Evolutionary conservation across 1,139 yeast species (phyloP).

Genomic region (Debaryomyces sp.): DNA sequence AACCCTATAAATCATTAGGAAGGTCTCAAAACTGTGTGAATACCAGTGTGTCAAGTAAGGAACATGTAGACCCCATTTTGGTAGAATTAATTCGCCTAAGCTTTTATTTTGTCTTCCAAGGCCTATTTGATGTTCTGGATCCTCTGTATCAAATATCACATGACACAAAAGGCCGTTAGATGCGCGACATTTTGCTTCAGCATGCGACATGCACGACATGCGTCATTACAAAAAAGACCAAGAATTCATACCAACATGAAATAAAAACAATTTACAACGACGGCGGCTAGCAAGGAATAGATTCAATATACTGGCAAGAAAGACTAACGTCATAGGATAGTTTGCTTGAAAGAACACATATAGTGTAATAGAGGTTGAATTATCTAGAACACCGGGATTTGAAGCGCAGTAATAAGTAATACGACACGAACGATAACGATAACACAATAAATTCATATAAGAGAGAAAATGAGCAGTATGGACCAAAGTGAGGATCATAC

Average conservation of each 20-base stretch:
- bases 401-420: background rate
- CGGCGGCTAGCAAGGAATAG: background rate
- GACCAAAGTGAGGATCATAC: conserved; percentile 1
- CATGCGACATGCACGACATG: background rate
- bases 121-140: background rate
- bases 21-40: background rate
- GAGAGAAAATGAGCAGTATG: background rate
- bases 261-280: background rate
- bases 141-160: background rate
- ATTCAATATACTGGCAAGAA: background rate
- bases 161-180: background rate
- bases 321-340: background rate
- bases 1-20: background rate
- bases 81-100: background rate
- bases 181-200: background rate
- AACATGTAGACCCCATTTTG: background rate
- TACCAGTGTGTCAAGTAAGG: background rate
- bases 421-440: background rate
- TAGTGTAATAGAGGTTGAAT: background rate
- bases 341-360: background rate
- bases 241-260: conserved; percentile 1
- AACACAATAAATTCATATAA: background rate
- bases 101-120: background rate
- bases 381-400: background rate
- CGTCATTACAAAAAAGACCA: conserved; percentile 3